phyloP scores from a whole-genome alignment of 176 grass and related monocot species.

The Hordeum marinum region DNA sequence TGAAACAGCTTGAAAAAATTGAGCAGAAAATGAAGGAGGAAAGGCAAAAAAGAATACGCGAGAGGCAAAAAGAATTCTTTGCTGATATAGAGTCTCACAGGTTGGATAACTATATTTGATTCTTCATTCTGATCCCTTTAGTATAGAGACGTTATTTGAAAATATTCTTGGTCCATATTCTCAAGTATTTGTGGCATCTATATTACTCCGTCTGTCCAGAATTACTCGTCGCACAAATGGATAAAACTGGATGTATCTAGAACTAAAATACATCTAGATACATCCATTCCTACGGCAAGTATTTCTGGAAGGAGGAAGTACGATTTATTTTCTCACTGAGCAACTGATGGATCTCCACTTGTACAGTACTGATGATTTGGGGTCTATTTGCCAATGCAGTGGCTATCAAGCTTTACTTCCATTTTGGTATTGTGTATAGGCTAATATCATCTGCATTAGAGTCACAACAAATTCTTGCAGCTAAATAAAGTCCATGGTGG shows the following conservation, averaged over 20 bases:
- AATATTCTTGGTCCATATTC: neutral
- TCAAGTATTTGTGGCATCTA: constrained; percentile 9
- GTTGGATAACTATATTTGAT: constrained; percentile 27
- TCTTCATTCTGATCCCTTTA: neutral
- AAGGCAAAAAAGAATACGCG: constrained; percentile 93
- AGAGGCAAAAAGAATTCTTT: constrained; percentile 98
- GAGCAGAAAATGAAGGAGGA: constrained; percentile 99
- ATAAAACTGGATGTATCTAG: too few relatives aligned
- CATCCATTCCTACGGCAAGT: too few relatives aligned
- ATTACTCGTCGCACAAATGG: too few relatives aligned
- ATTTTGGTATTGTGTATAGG: neutral
- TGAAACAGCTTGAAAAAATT: constrained; percentile 95
- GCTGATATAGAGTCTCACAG: constrained; percentile 89
- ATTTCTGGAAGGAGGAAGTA: too few relatives aligned
- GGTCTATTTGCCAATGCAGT: neutral
- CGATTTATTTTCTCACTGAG: neutral
- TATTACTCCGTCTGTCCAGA: too few relatives aligned
- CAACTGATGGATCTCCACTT: neutral
- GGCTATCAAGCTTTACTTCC: neutral
- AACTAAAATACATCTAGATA: too few relatives aligned
- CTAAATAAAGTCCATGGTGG: neutral
- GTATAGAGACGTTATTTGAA: neutral
- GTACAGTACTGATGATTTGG: neutral
- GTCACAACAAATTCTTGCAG: neutral
- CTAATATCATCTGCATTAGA: neutral